A percentile compares a stretch with the other conserved stretches of the same genome.
These are phyloP conservation scores for Fusarium devonianum DNA, from an alignment of 2,329 filamentous ascomycete genomes.

Conservation along the genomic window DNA sequence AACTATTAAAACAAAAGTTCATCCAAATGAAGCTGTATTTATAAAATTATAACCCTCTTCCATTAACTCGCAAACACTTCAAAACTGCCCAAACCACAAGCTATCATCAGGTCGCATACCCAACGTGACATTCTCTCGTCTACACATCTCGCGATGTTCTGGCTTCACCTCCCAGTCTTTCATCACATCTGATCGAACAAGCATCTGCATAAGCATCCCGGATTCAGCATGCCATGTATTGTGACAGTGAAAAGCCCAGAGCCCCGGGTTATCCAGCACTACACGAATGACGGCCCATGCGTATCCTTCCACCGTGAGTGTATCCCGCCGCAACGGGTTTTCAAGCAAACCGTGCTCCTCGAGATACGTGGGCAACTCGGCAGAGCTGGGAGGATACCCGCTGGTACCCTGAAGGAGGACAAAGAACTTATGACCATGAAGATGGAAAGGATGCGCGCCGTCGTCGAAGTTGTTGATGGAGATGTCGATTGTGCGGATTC, in stretches of 20 bases:
- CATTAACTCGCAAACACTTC: no score
- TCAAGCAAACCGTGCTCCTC: conserved; percentile 32
- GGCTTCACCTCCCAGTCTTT: conserved; percentile 37
- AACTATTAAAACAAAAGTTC: no score
- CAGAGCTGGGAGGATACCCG: conserved; percentile 46
- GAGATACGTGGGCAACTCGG: conserved; percentile 39
- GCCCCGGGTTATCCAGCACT: conserved; percentile 63
- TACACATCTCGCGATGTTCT: conserved; percentile 41
- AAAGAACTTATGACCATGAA: conserved; percentile 68
- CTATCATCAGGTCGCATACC: conserved; percentile 47
- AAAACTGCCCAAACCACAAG: conserved; percentile 49
- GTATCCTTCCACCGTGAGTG: conserved; percentile 60
- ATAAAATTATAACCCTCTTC: no score
- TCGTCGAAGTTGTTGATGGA: conserved; percentile 69
- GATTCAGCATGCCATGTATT: conserved; percentile 66
- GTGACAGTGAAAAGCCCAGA: conserved; percentile 67
- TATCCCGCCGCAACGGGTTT: conserved; percentile 50
- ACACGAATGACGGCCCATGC: conserved; percentile 63
- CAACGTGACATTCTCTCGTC: conserved; percentile 38
- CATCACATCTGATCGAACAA: conserved; percentile 44
- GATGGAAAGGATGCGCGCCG: conserved; percentile 54
- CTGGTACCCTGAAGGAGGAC: conserved; percentile 46
- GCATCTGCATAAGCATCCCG: conserved; percentile 66
- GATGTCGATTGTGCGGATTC: conserved; percentile 62
- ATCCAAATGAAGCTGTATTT: no score